Base-by-base conservation (phyloP, 495 filamentous ascomycete species). In the Acidiella bohemica region DNA sequence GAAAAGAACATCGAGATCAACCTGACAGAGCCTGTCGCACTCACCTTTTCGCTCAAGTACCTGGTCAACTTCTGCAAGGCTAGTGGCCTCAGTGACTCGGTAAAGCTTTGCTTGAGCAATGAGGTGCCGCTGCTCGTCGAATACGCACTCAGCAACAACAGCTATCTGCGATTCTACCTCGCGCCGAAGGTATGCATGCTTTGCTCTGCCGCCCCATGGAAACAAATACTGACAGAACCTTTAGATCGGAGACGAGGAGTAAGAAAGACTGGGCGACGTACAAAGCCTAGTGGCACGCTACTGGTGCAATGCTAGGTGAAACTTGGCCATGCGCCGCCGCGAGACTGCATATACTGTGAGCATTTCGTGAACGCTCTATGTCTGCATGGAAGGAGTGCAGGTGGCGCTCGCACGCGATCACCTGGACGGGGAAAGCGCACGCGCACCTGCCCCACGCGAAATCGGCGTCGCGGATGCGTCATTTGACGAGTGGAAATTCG, bases 11-110 rank as follows among this genome's bases (percentile, higher is more conserved):
- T 95, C 55, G 75, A 84, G 44, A 94, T 99, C 51, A 74, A 81
- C 48, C 75, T 99, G 35, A 78, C 75, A 32, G 90, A 99, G 68
- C 84, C 92, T 41, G 92, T 96, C 44, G 69, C 82, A 32, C 76
- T 99, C 30, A 99, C 88, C 23, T 99, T 99, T 73, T 95, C 90
- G 31, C 81, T 96, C 51, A 99, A 99, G 65, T 99, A 99, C 67
- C 76, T 99, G 4, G 84, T 92, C 73, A 94, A 94, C 72, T 99
- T 99, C 70, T 96, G 90, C 78, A 99, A 99, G 71, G 90, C 90
- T 26, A 79, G 80, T 56, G 76, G 78, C 38, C 67, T 99, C 39
- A 90, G 85, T 40, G 64, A 56, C 56, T 71, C 73, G 36, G 90
- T 99, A 54, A 87, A 80, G 59, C 74, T 99, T 51, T 87, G 81